phyloP scores from a whole-genome alignment of 139 green algal species.

The Pseudopediastrum boryanum region DNA sequence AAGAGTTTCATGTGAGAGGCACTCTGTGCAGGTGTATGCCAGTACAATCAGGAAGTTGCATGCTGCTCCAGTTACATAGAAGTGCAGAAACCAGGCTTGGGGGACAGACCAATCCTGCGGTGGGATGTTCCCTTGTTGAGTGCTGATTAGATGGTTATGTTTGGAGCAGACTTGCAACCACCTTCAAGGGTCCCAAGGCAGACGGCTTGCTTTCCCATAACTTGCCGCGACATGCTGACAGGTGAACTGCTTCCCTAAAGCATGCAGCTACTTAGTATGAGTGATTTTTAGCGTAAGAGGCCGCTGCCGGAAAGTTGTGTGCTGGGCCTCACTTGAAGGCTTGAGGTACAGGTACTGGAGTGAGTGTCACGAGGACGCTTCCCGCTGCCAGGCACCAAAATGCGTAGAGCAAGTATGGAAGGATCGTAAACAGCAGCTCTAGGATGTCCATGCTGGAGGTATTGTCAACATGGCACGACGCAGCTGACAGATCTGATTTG shows the following conservation, averaged over 20 bases:
- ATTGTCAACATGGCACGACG: too few relatives aligned
- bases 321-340: slow-evolving; percentile 58
- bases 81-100: slow-evolving; percentile 78
- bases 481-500: too few relatives aligned
- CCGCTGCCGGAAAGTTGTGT: not conserved
- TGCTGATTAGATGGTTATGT: not conserved
- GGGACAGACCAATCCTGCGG: slow-evolving; percentile 66
- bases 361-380: slow-evolving; percentile 53
- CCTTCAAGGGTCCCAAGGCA: slow-evolving; percentile 52
- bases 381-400: slow-evolving; percentile 65
- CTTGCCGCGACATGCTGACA: slow-evolving; percentile 57
- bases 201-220: slow-evolving; percentile 54
- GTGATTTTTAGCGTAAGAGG: not conserved
- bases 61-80: too few relatives aligned
- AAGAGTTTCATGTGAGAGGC: too few relatives aligned
- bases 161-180: slow-evolving; percentile 7
- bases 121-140: not conserved
- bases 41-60: too few relatives aligned
- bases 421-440: too few relatives aligned
- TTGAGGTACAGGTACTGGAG: slow-evolving; percentile 46
- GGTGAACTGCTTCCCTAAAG: slow-evolving; percentile 47
- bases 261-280: not conserved
- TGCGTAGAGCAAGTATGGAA: slow-evolving; percentile 36
- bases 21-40: too few relatives aligned
- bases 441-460: too few relatives aligned